A percentile compares a stretch with the other conserved stretches of the same genome.
Conservation (phyloP, 805 yeast genomes). For the Wickerhamiella nectarea region DNA sequence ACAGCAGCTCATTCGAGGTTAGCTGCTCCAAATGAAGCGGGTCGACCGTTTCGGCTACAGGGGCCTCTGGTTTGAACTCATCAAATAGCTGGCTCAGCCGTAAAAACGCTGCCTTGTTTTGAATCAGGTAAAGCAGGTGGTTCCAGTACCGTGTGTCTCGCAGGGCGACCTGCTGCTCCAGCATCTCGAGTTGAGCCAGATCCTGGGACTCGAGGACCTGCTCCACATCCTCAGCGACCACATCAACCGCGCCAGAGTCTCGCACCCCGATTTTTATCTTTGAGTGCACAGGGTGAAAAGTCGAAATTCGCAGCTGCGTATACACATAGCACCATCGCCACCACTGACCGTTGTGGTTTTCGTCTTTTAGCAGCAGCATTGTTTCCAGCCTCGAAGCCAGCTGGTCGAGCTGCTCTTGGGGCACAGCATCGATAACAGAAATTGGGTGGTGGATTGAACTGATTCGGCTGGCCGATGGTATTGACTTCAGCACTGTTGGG, state of each 20-base stretch:
- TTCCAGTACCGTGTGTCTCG: slow-evolving; percentile 1
- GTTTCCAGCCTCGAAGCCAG: background rate
- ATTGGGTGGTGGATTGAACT: slow-evolving; percentile 5
- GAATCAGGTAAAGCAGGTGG: slow-evolving; percentile 4
- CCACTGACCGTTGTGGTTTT: background rate
- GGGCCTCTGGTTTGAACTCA: background rate
- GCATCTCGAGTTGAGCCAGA: background rate
- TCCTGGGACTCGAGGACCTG: background rate
- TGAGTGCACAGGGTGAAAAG: background rate
- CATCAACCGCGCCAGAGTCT: background rate
- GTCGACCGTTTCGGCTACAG: background rate
- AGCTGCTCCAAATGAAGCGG: background rate
- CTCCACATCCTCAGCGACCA: slow-evolving; percentile 2
- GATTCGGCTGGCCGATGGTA: background rate
- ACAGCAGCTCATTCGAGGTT: slow-evolving; percentile 5
- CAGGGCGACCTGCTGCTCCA: background rate
- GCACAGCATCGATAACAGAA: slow-evolving; percentile 5
- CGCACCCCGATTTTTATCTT: background rate
- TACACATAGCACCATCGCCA: slow-evolving; percentile 7
- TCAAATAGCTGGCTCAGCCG: background rate
- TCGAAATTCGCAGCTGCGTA: slow-evolving; percentile 3
- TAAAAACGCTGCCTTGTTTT: slow-evolving; percentile 1
- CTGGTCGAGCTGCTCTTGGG: background rate
- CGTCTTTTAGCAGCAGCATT: background rate
- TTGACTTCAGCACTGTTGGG: background rate